Percentiles rank a stretch among this genome's conserved stretches.
phyloP scores from a whole-genome alignment of 495 filamentous ascomycete species.

The Sordaria brevicollis region DNA sequence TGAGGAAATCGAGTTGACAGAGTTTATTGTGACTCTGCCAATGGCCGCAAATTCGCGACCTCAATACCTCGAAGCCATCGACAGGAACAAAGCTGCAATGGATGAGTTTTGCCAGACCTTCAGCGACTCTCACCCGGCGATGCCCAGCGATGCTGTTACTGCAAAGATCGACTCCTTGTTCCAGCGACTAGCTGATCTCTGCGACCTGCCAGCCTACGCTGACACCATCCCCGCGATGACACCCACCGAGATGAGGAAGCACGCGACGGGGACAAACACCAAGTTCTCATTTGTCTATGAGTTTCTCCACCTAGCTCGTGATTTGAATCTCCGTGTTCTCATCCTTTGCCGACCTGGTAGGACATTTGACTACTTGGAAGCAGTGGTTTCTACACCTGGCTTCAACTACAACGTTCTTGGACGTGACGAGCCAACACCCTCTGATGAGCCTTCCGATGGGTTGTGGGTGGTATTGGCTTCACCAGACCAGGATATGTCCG shows the following conservation, averaged over 20 bases:
- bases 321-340: conserved; percentile 24
- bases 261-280: conserved; percentile 29
- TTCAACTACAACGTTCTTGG: conserved; percentile 13
- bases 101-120: conserved; percentile 23
- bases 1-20: conserved; percentile 2
- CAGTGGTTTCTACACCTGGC: conserved; percentile 19
- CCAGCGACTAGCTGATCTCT: conserved; percentile 26
- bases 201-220: conserved; percentile 32
- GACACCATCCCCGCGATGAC: conserved; percentile 20
- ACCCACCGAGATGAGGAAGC: conserved; percentile 21
- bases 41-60: conserved; percentile 26
- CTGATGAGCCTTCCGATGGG: neutral
- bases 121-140: neutral
- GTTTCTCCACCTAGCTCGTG: conserved; percentile 22
- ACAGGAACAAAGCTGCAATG: conserved; percentile 24
- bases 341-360: conserved; percentile 30
- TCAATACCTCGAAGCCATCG: conserved; percentile 29
- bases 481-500: conserved; percentile 11
- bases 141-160: conserved; percentile 16
- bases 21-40: conserved; percentile 31
- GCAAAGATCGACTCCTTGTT: conserved; percentile 29
- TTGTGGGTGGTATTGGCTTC: conserved; percentile 11
- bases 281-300: conserved; percentile 39
- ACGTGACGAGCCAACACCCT: neutral
- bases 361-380: conserved; percentile 28